Conservation (phyloP, 306 rosid genomes). For the Vachellia pachyceras region DNA sequence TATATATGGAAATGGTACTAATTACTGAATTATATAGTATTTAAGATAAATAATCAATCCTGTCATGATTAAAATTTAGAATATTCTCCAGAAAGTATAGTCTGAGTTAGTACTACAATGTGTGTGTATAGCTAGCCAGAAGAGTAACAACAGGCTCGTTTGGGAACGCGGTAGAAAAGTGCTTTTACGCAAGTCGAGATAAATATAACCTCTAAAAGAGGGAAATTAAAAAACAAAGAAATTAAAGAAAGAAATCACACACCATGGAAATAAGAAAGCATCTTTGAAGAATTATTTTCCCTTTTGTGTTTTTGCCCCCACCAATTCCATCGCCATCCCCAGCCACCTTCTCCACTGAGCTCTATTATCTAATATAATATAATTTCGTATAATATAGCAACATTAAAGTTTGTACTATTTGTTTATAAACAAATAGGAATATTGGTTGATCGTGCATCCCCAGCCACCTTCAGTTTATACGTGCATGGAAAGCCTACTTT, state of each 20-base stretch:
- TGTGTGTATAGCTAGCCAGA: too few relatives aligned
- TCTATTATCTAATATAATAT: background rate
- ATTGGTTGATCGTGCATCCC: background rate
- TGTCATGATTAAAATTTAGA: background rate
- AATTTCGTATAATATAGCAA: background rate
- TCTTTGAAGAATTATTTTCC: background rate
- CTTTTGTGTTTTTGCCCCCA: slow-evolving; percentile 1
- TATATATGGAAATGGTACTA: background rate
- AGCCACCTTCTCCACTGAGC: slow-evolving; percentile 3
- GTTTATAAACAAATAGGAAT: background rate
- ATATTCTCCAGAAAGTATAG: background rate
- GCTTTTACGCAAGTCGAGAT: too few relatives aligned
- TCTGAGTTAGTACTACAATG: background rate
- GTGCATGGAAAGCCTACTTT: background rate
- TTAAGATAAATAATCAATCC: background rate
- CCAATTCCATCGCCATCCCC: background rate
- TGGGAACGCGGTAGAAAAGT: too few relatives aligned
- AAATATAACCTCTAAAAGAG: background rate
- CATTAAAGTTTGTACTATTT: background rate
- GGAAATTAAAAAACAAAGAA: background rate
- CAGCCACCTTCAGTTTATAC: background rate
- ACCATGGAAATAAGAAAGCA: background rate
- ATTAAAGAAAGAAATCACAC: background rate
- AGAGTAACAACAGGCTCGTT: background rate
- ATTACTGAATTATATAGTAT: background rate